A percentile compares a stretch with the other conserved stretches of the same genome.
Evolutionary conservation across 139 green algal genomes (phyloP).

Genomic region (Diplosphaera chodatii): DNA sequence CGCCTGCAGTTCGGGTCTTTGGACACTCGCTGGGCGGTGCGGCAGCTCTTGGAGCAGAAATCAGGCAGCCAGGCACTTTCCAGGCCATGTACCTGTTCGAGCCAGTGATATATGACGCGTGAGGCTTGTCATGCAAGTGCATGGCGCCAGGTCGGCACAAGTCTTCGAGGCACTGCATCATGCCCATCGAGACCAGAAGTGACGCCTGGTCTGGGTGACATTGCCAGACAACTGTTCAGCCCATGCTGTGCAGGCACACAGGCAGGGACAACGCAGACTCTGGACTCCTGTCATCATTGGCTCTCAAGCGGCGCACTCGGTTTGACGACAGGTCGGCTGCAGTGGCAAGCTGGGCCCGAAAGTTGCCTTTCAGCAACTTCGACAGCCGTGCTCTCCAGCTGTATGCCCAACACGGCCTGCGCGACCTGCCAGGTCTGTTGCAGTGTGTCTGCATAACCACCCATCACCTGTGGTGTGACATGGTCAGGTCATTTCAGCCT

Average conservation of each 20-base stretch:
- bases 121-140: not conserved
- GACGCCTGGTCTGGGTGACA: no score
- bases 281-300: not conserved
- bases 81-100: conserved; percentile 8
- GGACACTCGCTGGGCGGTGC: not conserved
- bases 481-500: no score
- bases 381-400: not conserved
- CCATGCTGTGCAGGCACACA: not conserved
- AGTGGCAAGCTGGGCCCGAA: not conserved
- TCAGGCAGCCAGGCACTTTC: not conserved
- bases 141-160: no score
- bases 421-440: not conserved
- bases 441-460: not conserved
- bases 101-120: not conserved
- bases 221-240: no score
- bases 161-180: no score
- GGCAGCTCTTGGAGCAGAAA: not conserved
- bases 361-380: conserved; percentile 1
- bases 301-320: not conserved
- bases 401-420: conserved; percentile 1
- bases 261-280: not conserved
- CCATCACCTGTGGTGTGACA: no score
- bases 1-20: not conserved
- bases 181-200: no score
- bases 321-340: conserved; percentile 2